Base-by-base conservation (phyloP, 495 filamentous ascomycete species). In the Cercophora newfieldiana region DNA sequence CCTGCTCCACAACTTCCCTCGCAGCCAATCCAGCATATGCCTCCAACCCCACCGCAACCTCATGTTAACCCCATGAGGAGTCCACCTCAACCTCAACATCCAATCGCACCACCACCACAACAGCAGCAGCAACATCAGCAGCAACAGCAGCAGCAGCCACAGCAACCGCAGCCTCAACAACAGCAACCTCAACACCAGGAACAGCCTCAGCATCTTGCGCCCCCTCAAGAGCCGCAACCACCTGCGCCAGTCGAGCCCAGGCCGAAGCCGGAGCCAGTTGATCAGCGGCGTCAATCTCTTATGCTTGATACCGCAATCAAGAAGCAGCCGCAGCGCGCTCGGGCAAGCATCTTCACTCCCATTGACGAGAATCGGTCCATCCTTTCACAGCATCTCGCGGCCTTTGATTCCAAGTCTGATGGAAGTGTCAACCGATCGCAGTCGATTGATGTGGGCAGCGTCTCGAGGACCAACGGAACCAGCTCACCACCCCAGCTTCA, bases 301-400 rank as follows among this genome's bases (percentile, higher is more conserved):
- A 59, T 80, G 24, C 69, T 83, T 18, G 77, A 83, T 66, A 84
- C 80, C 14, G 73, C 70, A n/a, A 83, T 88, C 60, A 94, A 92
- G 72, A 89, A 91, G 25, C 77, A 91, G n/a, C 86, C 89, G 16
- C 87, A 88, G 51, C 79, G 80, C 21, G 94, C 94, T 75, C 90
- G 90, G 7, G 89, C 93, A 63, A 97, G 93, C 76, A 98, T 98
- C 60, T 98, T 97, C 71, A 99, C 95, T 1, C 95, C 95, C 1
- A 96, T 98, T 63, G 95, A 97, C 69, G 94, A 97, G 72, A 91
- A 89, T 64, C 86, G 91, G 53, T 97, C 95, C 6, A 88, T 97
- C 67, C 81, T 97, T 24, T 91, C 91, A 16, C 90, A 92, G 61
- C 92, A 97, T 77, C 90, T 95, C 73, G 92, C 91, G 48, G 75